These are phyloP conservation scores for Dalechampia spathulata DNA, from an alignment of 441 rosid genomes.

Conservation along the genomic window DNA sequence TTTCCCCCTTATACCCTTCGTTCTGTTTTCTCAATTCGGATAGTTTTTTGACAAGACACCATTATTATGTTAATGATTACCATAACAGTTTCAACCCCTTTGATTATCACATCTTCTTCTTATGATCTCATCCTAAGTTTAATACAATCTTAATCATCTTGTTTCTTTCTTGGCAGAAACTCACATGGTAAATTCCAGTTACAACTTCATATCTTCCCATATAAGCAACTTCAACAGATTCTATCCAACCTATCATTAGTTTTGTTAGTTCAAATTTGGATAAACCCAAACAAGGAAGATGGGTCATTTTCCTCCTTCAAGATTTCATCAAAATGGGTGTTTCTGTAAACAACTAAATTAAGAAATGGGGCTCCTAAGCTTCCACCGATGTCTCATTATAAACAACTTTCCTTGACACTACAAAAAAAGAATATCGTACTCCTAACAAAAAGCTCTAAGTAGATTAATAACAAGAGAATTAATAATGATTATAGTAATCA, in stretches of 20 bases:
- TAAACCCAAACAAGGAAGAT: neutral
- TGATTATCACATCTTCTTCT: neutral
- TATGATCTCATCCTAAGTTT: neutral
- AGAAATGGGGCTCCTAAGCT: too few relatives aligned
- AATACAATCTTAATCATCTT: too few relatives aligned
- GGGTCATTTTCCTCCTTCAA: too few relatives aligned
- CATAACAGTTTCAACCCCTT: neutral
- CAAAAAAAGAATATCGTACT: conserved; percentile 2
- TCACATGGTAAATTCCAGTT: neutral
- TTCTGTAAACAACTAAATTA: too few relatives aligned
- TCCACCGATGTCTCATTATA: neutral
- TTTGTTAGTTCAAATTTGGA: neutral
- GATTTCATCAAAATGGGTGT: too few relatives aligned
- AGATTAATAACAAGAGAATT: too few relatives aligned
- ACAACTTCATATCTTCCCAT: conserved; percentile 4
- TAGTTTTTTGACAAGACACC: conserved; percentile 10
- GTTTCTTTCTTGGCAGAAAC: too few relatives aligned
- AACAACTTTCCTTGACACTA: neutral
- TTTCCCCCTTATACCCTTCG: conserved; percentile 15
- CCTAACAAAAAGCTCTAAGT: too few relatives aligned
- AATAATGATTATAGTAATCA: conserved; percentile 34
- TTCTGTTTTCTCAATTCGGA: too few relatives aligned
- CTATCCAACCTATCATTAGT: neutral
- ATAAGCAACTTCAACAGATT: neutral
- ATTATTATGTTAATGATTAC: conserved; percentile 15